Conservation (phyloP, 495 filamentous ascomycete species). For the Hypoxylon fuscum region DNA sequence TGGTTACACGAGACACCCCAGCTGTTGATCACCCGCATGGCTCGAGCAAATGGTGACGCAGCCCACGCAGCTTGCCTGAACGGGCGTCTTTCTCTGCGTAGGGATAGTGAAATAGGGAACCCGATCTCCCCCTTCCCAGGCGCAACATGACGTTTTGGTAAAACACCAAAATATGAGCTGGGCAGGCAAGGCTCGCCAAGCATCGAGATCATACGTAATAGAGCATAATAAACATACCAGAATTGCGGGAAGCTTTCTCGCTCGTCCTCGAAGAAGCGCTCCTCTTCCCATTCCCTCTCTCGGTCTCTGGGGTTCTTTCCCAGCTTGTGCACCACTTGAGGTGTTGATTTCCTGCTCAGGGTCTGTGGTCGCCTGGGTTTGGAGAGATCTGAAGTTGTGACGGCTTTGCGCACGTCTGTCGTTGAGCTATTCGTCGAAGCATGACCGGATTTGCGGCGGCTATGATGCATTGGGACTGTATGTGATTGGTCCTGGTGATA, state of each 20-base stretch:
- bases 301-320: slow-evolving; percentile 55
- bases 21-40: slow-evolving; percentile 50
- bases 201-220: slow-evolving; percentile 16
- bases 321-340: slow-evolving; percentile 51
- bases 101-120: slow-evolving; percentile 25
- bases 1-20: slow-evolving; percentile 46
- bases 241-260: slow-evolving; percentile 61
- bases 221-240: slow-evolving; percentile 51
- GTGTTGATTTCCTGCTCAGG: slow-evolving; percentile 50
- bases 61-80: slow-evolving; percentile 44
- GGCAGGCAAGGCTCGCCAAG: slow-evolving; percentile 15
- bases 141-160: slow-evolving; percentile 34
- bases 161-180: slow-evolving; percentile 17
- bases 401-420: slow-evolving; percentile 58
- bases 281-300: slow-evolving; percentile 56
- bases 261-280: slow-evolving; percentile 58
- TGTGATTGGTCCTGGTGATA: slow-evolving; percentile 29
- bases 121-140: slow-evolving; percentile 36
- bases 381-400: slow-evolving; percentile 44
- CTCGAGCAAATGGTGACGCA: slow-evolving; percentile 51
- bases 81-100: slow-evolving; percentile 38
- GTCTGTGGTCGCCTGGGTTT: slow-evolving; percentile 51
- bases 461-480: slow-evolving; percentile 55
- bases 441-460: slow-evolving; percentile 59
- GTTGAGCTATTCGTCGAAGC: slow-evolving; percentile 57